Percentiles rank a stretch among this genome's conserved stretches.
Conservation (phyloP, 2,329 filamentous ascomycete species). For the Fusarium verrucosum region DNA sequence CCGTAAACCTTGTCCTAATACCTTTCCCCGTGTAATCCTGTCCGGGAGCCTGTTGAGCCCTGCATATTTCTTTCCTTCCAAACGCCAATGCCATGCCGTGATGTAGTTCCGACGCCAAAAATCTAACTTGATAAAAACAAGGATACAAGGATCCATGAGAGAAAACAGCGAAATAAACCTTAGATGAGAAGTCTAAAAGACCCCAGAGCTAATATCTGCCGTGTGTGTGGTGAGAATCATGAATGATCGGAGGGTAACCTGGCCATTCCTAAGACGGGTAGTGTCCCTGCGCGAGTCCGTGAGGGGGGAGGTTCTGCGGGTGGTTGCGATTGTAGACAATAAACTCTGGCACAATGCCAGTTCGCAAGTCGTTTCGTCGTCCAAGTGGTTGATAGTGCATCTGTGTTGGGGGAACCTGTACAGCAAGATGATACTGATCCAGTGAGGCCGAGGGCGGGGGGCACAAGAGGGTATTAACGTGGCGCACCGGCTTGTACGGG, state of each 20-base stretch:
- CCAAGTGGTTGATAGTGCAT: conserved; percentile 87
- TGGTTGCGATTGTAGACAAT: conserved; percentile 49
- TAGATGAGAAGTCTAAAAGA: conserved; percentile 3
- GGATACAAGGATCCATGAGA: conserved; percentile 29
- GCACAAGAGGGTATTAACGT: conserved; percentile 90
- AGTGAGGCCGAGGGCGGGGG: conserved; percentile 84
- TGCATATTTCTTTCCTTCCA: conserved; percentile 33
- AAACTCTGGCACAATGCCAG: conserved; percentile 76
- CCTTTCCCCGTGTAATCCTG: conserved; percentile 23
- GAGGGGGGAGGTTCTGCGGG: conserved; percentile 40
- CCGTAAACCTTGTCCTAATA: conserved; percentile 12
- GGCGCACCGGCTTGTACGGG: conserved; percentile 89
- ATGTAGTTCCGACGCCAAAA: conserved; percentile 40
- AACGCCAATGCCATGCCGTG: conserved; percentile 48
- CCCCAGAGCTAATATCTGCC: conserved; percentile 6
- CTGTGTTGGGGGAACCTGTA: conserved; percentile 70
- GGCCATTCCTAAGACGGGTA: conserved; percentile 50
- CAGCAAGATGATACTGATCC: conserved; percentile 72
- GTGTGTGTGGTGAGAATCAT: not conserved
- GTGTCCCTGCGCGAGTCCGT: conserved; percentile 46
- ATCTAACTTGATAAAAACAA: conserved; percentile 28
- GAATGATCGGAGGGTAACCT: conserved; percentile 18
- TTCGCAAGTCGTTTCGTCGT: conserved; percentile 72
- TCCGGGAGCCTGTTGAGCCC: conserved; percentile 22
- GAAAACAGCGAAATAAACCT: conserved; percentile 2